Evolutionary conservation across 139 green algal species (phyloP), one percentile per base, ranked within the genome.

Genomic region (Chlorella sp.): DNA sequence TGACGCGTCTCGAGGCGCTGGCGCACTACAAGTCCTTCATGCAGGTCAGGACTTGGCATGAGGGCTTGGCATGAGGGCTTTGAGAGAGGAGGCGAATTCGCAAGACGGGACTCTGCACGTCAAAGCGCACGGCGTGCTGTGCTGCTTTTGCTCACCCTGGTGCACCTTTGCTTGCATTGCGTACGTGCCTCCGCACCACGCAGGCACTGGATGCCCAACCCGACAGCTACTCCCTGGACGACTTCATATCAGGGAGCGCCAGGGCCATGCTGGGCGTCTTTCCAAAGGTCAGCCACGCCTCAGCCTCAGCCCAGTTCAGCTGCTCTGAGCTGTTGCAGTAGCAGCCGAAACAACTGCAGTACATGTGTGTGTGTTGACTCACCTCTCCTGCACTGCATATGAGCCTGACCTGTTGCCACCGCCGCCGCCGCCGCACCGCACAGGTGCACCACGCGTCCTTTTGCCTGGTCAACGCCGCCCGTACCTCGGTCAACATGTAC

Each of bases 401-500:
- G 4, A n/a, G 20, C 23, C 55, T 6, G 55, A 14, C 17, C 55
- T 22, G 4, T 31, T 22, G 4, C 17, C 55, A n/a, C 20, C 55
- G 20, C 55, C 55, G 4, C 20, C 55, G 4, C 62, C 5, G 35
- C 5, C 27, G 4, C 5, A 24, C 5, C 62, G 29, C 35, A 29
- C 77, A 31, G 77, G 72, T 83, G 35, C 69, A 74, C 30, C 78
- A 83, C 35, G 73, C 78, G 2, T 78, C 71, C 23, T 83, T 83
- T 69, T 83, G 78, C 69, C 73, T 83, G 31, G 62, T 83, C 62
- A 79, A 78, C 63, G 70, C 60, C 42, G 71, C 62, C 0, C 69
- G 73, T 23, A 72, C 75, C n/a, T 79, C 67, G 32, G 73, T 79
- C 69, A 83, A 83, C 73, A 83, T 83, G 73, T 83, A 80, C 73